Percentiles rank a stretch among this genome's conserved stretches.
Conservation (phyloP, 371 early-diverging fungal genomes). For the Funneliformis caledonium region DNA sequence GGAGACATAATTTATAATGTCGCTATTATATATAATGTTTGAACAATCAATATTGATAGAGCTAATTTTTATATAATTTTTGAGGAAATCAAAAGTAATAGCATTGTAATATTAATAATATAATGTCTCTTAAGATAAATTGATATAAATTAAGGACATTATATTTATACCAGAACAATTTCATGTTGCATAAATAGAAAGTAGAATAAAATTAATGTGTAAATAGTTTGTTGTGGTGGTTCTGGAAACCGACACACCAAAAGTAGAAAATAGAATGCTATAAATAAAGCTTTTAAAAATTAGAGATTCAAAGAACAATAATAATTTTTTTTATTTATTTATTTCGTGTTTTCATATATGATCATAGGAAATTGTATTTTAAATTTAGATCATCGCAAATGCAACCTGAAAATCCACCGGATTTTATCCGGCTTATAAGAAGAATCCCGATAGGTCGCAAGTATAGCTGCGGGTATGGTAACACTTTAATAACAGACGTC, state of each 20-base stretch:
- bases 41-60: not conserved
- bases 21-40: not conserved
- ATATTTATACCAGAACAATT: not conserved
- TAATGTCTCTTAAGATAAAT: not conserved
- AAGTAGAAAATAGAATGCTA: not conserved
- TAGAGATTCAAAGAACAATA: not conserved
- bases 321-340: not conserved
- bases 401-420: not conserved
- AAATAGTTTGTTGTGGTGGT: not conserved
- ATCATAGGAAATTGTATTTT: not conserved
- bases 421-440: not conserved
- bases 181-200: constrained; percentile 3
- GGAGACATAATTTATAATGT: not conserved
- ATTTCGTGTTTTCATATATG: not conserved
- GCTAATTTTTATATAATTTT: not conserved
- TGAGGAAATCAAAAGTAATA: not conserved
- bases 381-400: not conserved
- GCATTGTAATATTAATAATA: not conserved
- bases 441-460: not conserved
- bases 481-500: not conserved
- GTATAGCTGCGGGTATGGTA: not conserved
- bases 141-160: not conserved
- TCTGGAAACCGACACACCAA: not conserved
- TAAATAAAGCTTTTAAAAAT: not conserved
- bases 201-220: constrained; percentile 1